Base-by-base conservation (phyloP, 2,329 filamentous ascomycete species). In the Alternaria atra region DNA sequence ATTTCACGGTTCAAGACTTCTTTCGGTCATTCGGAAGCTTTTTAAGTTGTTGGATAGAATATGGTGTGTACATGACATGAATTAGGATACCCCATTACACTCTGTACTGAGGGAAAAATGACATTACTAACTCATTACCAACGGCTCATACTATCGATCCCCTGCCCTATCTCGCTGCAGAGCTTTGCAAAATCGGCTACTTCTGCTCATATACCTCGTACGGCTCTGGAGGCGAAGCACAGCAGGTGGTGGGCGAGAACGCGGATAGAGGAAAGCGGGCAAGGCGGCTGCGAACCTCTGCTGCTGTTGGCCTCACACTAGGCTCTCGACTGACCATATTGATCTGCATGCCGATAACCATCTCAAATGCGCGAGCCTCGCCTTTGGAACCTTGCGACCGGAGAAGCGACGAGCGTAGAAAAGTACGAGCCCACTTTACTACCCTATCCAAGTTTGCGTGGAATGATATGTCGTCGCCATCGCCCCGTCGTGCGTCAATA, bases 381-480 rank as follows among this genome's bases (percentile, higher is more conserved):
- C 12, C 7, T 34, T 6, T 29, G 8, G 27, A 29, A 6, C 6
- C 27, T 29, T 29, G 27, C 27, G 6, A 29, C 27, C 8, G 27
- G 8, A 8, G 27, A 8, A 29, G 4, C 27, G 27, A 8, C 6
- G 6, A 34, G 32, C 9, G 32, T 34, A 34, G 32, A 34, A 17
- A 61, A 27, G 52, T 55, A 55, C 4, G 10, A 8, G 30, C 20
- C 5, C 17, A 64, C 47, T 5, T 15, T 12, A 30, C 9, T 12
- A 13, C 30, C 44, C 29, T 51, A 8, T 30, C 27, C 10, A 64
- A 17, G 23, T 64, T 62, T 29, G 27, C 51, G 37, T 55, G 61
- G 29, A 62, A 64, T 0, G 64, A 65, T 20, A 61, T 54, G 17
- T 63, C 58, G 2, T 35, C 17, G 6, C 40, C 39, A n/a, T 55